Base-by-base conservation (phyloP, 2,329 filamentous ascomycete genomes). In the Calycina herbarum region DNA sequence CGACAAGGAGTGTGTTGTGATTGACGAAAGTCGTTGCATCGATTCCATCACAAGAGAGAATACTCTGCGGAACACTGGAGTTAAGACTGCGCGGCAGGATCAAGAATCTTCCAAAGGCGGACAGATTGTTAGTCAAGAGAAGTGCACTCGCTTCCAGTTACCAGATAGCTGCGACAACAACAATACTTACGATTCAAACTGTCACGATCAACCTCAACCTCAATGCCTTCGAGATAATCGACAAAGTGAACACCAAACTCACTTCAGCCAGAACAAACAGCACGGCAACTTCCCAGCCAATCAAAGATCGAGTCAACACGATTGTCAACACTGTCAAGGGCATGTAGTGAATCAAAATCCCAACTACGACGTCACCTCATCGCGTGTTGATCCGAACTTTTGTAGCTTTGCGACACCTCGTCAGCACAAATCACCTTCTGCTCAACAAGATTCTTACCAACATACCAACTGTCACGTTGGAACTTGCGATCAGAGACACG, bases 21-120 rank as follows among this genome's bases (percentile, higher is more conserved):
- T n/a, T n/a, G 48, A 57, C 35, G 45, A 20, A n/a, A 38, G 27
- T 15, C 29, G 51, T 3, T 62, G 61, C 20, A 10, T 62, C 15
- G 48, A 57, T 24, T 56, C 48, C 7, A 56, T 57, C 11, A 62
- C 61, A 15, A 62, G 35, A 57, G 61, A 62, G 8, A 62, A 62
- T 35, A 62, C 61, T 17, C 33, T 62, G 10, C 54, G 29, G 17
- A 62, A 62, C 33, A 38, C 40, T 40, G 48, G 45, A 24, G 35
- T n/a, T 27, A 61, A 40, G 20, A 8, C 38, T 27, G 59, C 27
- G 2, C 8, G 17, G 5, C 59, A 45, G 20, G 17, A 61, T 33
- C 20, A 7, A 42, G 15, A 17, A 42, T 13, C 27, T 42, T 35
- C 59, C 24, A 33, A 51, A 35, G 29, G 15, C 45, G 45, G 33